Evolutionary conservation across 2,329 filamentous ascomycete species (phyloP).

Genomic region (Colletotrichum costaricense): DNA sequence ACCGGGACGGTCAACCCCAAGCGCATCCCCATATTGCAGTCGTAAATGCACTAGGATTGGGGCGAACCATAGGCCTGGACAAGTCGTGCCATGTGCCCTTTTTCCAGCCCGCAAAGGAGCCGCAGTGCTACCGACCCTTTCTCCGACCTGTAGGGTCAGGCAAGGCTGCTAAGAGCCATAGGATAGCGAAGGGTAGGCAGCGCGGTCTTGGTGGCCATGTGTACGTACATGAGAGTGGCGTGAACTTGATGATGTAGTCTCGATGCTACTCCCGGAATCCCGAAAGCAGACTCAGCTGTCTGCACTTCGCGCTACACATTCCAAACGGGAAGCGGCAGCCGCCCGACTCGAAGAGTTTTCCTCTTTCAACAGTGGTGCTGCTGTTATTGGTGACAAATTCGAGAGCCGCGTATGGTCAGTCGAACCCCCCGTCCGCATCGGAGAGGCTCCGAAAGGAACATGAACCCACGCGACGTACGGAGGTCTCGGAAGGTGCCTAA

Average conservation of each 20-base stretch:
- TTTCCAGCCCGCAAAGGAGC: conserved; percentile 19
- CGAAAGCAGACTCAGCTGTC: background rate
- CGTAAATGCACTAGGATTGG: background rate
- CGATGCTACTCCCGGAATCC: background rate
- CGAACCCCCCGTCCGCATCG: background rate
- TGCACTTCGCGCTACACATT: background rate
- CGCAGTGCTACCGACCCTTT: conserved; percentile 30
- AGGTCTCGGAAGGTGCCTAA: conserved; percentile 22
- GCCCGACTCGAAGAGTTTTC: background rate
- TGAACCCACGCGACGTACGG: background rate
- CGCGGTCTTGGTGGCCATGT: background rate
- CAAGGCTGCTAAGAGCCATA: background rate
- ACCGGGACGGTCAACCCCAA: conserved; percentile 8
- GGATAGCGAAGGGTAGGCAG: background rate
- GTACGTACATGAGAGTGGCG: background rate
- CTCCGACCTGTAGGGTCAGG: conserved; percentile 6
- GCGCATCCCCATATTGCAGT: background rate
- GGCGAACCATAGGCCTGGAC: conserved; percentile 7
- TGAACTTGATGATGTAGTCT: background rate
- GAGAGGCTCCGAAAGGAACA: background rate
- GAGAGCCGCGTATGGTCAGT: background rate
- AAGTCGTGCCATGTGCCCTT: background rate
- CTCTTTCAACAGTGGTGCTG: background rate
- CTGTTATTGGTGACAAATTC: background rate
- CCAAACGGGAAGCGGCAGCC: too few relatives aligned